Percentiles rank a stretch among this genome's conserved stretches.
Evolutionary conservation across 2,329 filamentous ascomycete species (phyloP).

Genomic region (Metarhizium rileyi): DNA sequence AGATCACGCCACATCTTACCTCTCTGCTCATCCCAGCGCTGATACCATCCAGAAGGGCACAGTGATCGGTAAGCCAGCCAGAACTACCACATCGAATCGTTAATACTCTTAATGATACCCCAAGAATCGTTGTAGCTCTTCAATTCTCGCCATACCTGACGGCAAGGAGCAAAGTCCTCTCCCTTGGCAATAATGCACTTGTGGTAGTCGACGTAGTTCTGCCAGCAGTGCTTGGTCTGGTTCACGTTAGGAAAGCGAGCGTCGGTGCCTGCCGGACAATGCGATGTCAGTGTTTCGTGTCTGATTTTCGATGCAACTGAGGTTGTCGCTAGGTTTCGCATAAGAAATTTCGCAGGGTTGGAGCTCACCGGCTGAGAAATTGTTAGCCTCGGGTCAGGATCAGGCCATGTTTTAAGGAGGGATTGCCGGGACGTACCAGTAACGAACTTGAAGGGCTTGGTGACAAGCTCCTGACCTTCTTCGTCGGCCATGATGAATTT

Average conservation of each 20-base stretch:
- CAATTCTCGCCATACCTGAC: slow-evolving; percentile 56
- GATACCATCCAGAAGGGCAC: slow-evolving; percentile 89
- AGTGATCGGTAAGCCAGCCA: slow-evolving; percentile 93
- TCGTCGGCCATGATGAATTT: slow-evolving; percentile 76
- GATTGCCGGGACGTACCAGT: slow-evolving; percentile 63
- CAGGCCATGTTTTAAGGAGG: slow-evolving; percentile 27
- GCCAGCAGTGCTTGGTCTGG: slow-evolving; percentile 99
- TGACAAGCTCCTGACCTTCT: slow-evolving; percentile 64
- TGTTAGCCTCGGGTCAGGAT: slow-evolving; percentile 32
- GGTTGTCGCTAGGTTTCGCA: slow-evolving; percentile 13
- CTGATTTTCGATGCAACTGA: slow-evolving; percentile 16
- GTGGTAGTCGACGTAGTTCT: slow-evolving; percentile 99
- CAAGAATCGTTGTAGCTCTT: neutral
- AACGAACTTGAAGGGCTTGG: slow-evolving; percentile 99
- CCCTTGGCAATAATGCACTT: slow-evolving; percentile 99
- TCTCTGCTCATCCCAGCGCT: slow-evolving; percentile 95
- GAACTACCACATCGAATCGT: slow-evolving; percentile 54
- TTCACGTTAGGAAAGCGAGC: slow-evolving; percentile 98
- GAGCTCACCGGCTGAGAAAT: slow-evolving; percentile 34
- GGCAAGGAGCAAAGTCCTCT: slow-evolving; percentile 95
- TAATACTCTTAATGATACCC: slow-evolving; percentile 7
- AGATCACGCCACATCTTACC: slow-evolving; percentile 45
- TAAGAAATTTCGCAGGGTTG: slow-evolving; percentile 10
- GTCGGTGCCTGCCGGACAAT: slow-evolving; percentile 66
- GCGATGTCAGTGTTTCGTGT: slow-evolving; percentile 7